phyloP scores from a whole-genome alignment of 352 stramenopile genomes.

The Pythium dissotocum region DNA sequence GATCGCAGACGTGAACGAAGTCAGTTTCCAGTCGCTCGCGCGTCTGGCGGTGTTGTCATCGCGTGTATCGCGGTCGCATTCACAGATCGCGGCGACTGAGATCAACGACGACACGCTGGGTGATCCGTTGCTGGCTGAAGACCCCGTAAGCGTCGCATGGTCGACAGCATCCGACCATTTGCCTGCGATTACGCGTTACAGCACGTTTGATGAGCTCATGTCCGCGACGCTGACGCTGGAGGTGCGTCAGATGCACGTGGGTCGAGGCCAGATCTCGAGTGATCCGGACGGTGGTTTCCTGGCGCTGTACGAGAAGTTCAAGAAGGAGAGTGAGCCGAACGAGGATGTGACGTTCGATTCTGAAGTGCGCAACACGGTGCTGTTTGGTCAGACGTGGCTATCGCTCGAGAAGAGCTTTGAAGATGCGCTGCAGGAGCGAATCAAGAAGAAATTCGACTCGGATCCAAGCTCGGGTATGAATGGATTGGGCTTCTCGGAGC shows the following conservation, averaged over 20 bases:
- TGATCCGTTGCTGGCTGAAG: conserved; percentile 69
- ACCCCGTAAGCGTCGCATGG: conserved; percentile 77
- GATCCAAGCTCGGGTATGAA: conserved; percentile 44
- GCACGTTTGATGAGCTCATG: conserved; percentile 90
- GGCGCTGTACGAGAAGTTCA: conserved; percentile 84
- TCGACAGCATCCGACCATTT: conserved; percentile 65
- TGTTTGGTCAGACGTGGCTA: conserved; percentile 89
- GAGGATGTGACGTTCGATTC: conserved; percentile 69
- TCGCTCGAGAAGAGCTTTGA: conserved; percentile 90
- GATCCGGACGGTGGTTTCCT: conserved; percentile 84
- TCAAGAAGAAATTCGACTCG: conserved; percentile 74
- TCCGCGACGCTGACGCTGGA: conserved; percentile 86
- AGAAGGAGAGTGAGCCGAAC: conserved; percentile 54
- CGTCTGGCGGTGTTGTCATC: conserved; percentile 81
- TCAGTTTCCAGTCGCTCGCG: conserved; percentile 86
- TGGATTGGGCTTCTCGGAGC: conserved; percentile 60
- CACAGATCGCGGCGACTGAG: conserved; percentile 45
- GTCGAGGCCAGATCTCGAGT: conserved; percentile 82
- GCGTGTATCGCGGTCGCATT: conserved; percentile 70
- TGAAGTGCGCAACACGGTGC: conserved; percentile 81
- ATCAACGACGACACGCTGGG: conserved; percentile 44
- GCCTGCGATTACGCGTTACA: conserved; percentile 84
- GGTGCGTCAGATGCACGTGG: conserved; percentile 79
- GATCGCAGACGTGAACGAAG: conserved; percentile 82
- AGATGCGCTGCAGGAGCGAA: conserved; percentile 83